Evolutionary conservation across 306 rosid species (phyloP).

Genomic region (Prunus dulcis): DNA sequence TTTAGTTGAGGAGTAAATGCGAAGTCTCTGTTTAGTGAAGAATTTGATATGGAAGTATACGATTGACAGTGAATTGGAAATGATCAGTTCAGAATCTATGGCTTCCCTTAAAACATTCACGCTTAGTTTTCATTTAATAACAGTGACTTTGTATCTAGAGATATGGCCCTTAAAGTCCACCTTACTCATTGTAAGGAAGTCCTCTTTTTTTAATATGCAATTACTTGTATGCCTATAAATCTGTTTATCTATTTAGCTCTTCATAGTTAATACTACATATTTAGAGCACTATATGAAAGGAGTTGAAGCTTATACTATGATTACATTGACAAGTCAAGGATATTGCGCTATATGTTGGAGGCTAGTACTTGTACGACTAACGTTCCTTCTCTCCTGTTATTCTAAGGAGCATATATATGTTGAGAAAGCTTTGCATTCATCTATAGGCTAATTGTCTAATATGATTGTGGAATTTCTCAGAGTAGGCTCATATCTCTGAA

Average conservation of each 20-base stretch:
- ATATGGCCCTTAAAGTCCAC: not conserved
- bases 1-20: not conserved
- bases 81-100: not conserved
- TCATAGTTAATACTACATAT: not conserved
- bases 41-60: not conserved
- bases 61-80: not conserved
- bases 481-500: not conserved
- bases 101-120: not conserved
- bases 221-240: not conserved
- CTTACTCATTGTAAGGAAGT: not conserved
- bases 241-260: not conserved
- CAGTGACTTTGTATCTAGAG: not conserved
- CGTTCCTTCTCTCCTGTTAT: not conserved
- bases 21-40: not conserved
- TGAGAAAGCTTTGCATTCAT: slow-evolving; percentile 2
- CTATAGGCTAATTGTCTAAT: not conserved
- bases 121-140: not conserved
- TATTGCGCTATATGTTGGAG: not conserved
- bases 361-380: not conserved
- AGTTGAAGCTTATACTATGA: not conserved
- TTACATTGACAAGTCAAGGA: not conserved
- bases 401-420: not conserved
- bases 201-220: not conserved
- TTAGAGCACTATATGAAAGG: not conserved
- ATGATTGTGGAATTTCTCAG: slow-evolving; percentile 5